Conservation (phyloP, 2,329 filamentous ascomycete genomes). For the Thielaviopsis ethacetica region DNA sequence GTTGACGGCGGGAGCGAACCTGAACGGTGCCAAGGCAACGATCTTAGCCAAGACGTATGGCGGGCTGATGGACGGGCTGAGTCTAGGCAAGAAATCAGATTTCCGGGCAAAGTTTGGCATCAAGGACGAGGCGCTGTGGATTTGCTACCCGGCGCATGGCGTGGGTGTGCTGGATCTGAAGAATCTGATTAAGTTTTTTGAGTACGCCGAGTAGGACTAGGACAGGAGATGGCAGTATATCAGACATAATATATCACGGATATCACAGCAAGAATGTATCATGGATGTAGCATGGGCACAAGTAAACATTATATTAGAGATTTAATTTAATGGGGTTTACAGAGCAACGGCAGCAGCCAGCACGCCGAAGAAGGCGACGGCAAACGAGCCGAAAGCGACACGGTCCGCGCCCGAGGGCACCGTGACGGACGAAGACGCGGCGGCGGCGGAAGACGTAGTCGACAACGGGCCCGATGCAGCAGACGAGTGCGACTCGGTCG, state of each 20-base stretch:
- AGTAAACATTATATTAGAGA: too few species aligned
- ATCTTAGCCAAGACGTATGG: slow-evolving; percentile 72
- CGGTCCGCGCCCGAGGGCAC: neutral
- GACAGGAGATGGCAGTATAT: too few species aligned
- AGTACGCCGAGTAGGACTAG: slow-evolving; percentile 36
- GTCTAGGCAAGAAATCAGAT: slow-evolving; percentile 68
- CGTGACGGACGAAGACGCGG: neutral
- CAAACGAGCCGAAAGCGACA: neutral
- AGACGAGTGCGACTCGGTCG: neutral
- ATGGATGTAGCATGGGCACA: too few species aligned
- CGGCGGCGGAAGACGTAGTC: neutral
- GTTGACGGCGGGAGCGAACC: slow-evolving; percentile 63
- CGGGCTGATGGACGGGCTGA: slow-evolving; percentile 65
- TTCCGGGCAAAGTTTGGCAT: slow-evolving; percentile 86
- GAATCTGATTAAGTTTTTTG: slow-evolving; percentile 82
- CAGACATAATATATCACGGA: too few species aligned
- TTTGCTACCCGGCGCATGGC: slow-evolving; percentile 77
- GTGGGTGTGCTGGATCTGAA: slow-evolving; percentile 66
- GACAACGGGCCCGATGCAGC: neutral
- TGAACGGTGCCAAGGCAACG: slow-evolving; percentile 64
- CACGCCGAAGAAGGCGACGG: neutral
- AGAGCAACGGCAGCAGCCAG: slow-evolving; percentile 1
- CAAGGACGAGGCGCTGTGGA: slow-evolving; percentile 68
- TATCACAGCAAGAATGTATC: too few species aligned
- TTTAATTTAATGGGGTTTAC: neutral